Evolutionary conservation across 768 basidiomycete species (phyloP), one percentile per base, ranked within the genome.

Genomic region (Leccinum arenicola): DNA sequence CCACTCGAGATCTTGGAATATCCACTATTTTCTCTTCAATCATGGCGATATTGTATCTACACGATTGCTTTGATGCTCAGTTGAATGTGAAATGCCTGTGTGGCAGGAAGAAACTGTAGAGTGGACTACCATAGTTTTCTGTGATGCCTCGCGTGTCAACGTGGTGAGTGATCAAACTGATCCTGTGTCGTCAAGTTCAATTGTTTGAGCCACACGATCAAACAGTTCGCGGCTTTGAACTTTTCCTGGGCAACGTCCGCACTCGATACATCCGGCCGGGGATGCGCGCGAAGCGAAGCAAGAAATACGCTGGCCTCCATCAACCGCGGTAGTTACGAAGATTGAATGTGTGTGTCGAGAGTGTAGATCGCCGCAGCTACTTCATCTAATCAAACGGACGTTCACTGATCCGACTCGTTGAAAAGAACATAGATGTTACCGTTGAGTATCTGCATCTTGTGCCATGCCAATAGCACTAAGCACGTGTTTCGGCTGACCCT

Each of bases 291-390:
- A 8, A 99, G 82, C 2, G 93, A 91, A 4, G 95, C 96, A 40
- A 97, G 86, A 75, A 95, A 88, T 15, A 89, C 88, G 8, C 85
- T 87, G 3, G 93, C 94, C 76, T 98, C 95, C 5, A 90, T 72
- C 1, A 88, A 89, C 31, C 83, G 79, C 55, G 83, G 86, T 11
- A 81, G 74, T 58, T 84, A 85, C 0, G 86, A 84, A 9, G 82
- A 76, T 62, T 90, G 86, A 27, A 93, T 75, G 23, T 25, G 23
- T 25, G 23, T 25, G 23, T 25, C 23, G 23, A 25, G 23, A 25
- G 23, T 25, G 23, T 38, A 94, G 78, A 25, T 25, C 23, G 23
- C 23, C 23, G 23, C 23, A 25, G 23, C 23, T 1, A 85, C 83
- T 70, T 95, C 91, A 63, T 90, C 92, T 93, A 63, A 15, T 23